Evolutionary conservation across 192 early-diverging fungal species (phyloP).

Genomic region (Coemansia reversa): DNA sequence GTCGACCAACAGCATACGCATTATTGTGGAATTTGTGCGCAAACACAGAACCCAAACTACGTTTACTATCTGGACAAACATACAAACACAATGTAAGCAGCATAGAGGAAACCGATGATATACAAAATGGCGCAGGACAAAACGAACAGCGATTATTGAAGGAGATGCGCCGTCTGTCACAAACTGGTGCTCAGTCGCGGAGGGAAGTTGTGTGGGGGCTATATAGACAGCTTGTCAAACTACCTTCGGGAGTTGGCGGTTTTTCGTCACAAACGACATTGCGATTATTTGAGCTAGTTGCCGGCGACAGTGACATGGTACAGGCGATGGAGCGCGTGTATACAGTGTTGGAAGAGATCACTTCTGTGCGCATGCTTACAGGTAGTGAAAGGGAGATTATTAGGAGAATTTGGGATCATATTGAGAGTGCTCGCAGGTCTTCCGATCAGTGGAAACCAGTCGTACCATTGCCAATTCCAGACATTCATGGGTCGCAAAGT

Average conservation of each 20-base stretch:
- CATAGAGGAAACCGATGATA: background rate
- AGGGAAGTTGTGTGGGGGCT: constrained; percentile 36
- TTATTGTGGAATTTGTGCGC: background rate
- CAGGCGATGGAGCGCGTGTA: constrained; percentile 30
- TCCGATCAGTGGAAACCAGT: constrained; percentile 7
- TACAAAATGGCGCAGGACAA: background rate
- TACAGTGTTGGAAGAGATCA: constrained; percentile 9
- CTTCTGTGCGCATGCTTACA: constrained; percentile 10
- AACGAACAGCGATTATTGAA: constrained; percentile 14
- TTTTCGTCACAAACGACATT: constrained; percentile 18
- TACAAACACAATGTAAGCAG: background rate
- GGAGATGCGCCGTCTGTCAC: constrained; percentile 14
- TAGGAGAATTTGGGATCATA: constrained; percentile 19
- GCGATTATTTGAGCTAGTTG: constrained; percentile 30
- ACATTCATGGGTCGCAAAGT: background rate
- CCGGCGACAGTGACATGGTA: constrained; percentile 20
- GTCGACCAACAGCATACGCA: background rate
- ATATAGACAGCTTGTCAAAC: constrained; percentile 15
- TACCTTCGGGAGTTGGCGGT: background rate
- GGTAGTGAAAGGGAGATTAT: constrained; percentile 18
- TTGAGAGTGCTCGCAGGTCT: background rate
- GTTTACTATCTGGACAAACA: background rate
- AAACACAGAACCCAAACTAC: background rate
- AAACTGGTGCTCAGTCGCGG: constrained; percentile 18
- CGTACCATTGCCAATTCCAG: background rate